phyloP scores from a whole-genome alignment of 2,329 filamentous ascomycete species.

The Stagonosporopsis chrysanthemi region DNA sequence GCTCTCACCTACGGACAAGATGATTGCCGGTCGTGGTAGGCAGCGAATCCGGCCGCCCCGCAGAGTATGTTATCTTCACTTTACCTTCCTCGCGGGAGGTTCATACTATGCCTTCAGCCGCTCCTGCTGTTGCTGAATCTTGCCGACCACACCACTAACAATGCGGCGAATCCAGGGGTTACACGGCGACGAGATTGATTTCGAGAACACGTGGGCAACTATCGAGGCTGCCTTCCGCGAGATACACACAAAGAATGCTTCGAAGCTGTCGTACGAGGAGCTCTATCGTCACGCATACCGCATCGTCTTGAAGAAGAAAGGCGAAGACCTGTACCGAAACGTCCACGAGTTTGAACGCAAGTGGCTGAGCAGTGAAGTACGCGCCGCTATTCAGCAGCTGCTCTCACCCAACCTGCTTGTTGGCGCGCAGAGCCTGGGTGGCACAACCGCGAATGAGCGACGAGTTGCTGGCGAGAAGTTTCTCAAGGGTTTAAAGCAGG shows the following conservation, averaged over 20 bases:
- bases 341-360: conserved; percentile 82
- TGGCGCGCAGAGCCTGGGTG: conserved; percentile 54
- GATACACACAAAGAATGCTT: conserved; percentile 92
- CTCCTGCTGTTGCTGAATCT: conserved; percentile 10
- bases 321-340: conserved; percentile 78
- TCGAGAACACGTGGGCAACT: conserved; percentile 83
- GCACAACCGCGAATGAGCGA: conserved; percentile 76
- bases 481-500: conserved; percentile 74
- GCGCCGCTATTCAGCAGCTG: conserved; percentile 72
- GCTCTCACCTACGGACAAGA: conserved; percentile 33
- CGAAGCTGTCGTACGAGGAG: conserved; percentile 89
- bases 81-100: not conserved
- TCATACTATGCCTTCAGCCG: conserved; percentile 12
- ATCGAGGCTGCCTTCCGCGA: conserved; percentile 80
- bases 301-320: conserved; percentile 88
- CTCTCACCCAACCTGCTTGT: conserved; percentile 74
- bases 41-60: conserved; percentile 72
- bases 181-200: conserved; percentile 72
- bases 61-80: conserved; percentile 61
- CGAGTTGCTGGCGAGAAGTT: conserved; percentile 84
- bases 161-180: conserved; percentile 58
- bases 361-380: conserved; percentile 80
- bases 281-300: conserved; percentile 94
- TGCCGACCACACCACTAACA: conserved; percentile 17
- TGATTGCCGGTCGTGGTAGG: conserved; percentile 63